Evolutionary conservation across 2,329 filamentous ascomycete species (phyloP), one percentile per base, ranked within the genome.

Genomic region (Pseudocercospora macadamiae): DNA sequence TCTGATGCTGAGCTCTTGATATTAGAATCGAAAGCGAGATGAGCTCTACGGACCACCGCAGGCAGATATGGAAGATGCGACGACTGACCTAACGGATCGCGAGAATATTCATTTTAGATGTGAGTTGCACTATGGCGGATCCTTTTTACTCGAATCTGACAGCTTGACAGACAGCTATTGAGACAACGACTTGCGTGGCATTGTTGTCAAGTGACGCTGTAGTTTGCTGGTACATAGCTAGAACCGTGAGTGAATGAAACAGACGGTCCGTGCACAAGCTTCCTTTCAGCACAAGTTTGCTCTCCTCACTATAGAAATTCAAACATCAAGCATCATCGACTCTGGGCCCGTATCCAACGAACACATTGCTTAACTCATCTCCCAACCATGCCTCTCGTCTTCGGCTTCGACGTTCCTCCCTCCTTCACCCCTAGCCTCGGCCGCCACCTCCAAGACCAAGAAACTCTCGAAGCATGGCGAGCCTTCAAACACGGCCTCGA

Each of bases 401-500:
- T 51, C 48, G 34, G 28, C 48, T 36, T 51, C 30, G 30, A 36
- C 48, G 48, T 36, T 18, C 30, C 34, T 10, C 23, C 48, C 10
- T 36, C 48, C 18, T 42, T 42, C 37, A 42, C 18, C 10, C 18
- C 37, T 19, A 42, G 37, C 14, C 37, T 21, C 8, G 37, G 37
- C 37, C 16, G 16, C 10, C 37, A 19, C 37, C 37, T 10, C 8
- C 37, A 42, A 42, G 37, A 42, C 37, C 37, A 42, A 42, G 37
- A 42, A 16, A 42, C 37, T 12, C 8, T 21, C 1, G 18, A 42
- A 12, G 37, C 37, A 42, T 42, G 37, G 18, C 37, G 36, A 39
- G 36, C 36, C 18, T 39, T 39, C 36, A 19, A 39, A 19, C 37
- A 19, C 37, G 14, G 37, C 37, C 18, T 42, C 2, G 16, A 19